Conservation (phyloP, 1,139 yeast genomes). For the Protomyces gravidus region DNA sequence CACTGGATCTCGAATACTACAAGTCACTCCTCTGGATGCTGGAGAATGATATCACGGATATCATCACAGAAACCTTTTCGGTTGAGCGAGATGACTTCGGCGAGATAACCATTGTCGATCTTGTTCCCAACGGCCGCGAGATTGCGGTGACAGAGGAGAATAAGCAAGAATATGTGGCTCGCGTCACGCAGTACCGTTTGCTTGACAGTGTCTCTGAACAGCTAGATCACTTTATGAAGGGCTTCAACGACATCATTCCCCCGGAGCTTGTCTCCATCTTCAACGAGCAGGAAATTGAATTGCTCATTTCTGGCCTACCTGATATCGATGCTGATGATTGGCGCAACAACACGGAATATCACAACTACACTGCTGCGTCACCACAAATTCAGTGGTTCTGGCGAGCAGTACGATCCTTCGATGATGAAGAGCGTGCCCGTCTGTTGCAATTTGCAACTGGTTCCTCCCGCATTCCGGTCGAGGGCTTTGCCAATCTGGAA, state of each 20-base stretch:
- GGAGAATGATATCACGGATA: constrained; percentile 91
- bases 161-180: constrained; percentile 80
- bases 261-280: constrained; percentile 78
- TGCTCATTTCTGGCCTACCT: constrained; percentile 89
- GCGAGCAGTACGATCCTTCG: constrained; percentile 95
- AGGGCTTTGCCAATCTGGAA: constrained; percentile 84
- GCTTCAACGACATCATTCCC: constrained; percentile 86
- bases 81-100: constrained; percentile 95
- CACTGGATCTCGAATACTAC: constrained; percentile 85
- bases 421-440: constrained; percentile 89
- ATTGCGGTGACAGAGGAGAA: constrained; percentile 86
- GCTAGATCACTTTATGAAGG: constrained; percentile 69
- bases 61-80: constrained; percentile 91
- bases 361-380: constrained; percentile 77
- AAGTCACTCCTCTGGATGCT: constrained; percentile 94
- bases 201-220: constrained; percentile 83
- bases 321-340: constrained; percentile 95
- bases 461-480: constrained; percentile 90
- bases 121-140: constrained; percentile 76
- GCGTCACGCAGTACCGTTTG: constrained; percentile 80
- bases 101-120: constrained; percentile 71
- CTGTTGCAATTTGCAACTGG: constrained; percentile 95
- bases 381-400: constrained; percentile 95
- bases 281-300: constrained; percentile 92
- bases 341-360: constrained; percentile 80